Evolutionary conservation across 345 rosid genomes (phyloP).

Genomic region (Gynandropsis gynandra): DNA sequence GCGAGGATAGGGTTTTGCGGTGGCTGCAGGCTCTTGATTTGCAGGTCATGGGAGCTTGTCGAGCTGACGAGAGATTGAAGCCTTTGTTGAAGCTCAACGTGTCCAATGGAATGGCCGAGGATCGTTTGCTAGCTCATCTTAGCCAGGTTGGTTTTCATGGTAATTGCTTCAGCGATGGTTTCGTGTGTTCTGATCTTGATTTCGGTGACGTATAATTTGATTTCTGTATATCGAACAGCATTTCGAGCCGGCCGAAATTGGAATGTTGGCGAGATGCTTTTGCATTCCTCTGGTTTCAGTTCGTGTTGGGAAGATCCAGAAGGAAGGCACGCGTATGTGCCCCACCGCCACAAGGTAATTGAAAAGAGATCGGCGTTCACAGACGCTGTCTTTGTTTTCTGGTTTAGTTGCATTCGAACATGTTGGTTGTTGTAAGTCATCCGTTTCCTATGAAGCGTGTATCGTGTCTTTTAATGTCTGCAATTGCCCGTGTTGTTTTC

Average conservation of each 20-base stretch:
- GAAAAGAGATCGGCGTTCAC: background rate
- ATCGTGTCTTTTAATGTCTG: too few species aligned
- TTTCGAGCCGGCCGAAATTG: slow-evolving; percentile 87
- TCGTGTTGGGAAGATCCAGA: slow-evolving; percentile 81
- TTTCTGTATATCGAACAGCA: slow-evolving; percentile 40
- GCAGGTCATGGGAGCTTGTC: slow-evolving; percentile 91
- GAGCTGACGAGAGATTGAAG: slow-evolving; percentile 93
- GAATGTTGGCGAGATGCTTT: slow-evolving; percentile 88
- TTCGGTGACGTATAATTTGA: background rate
- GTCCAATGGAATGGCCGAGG: slow-evolving; percentile 63
- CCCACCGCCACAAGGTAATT: slow-evolving; percentile 75
- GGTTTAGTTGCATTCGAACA: background rate
- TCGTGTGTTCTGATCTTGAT: background rate
- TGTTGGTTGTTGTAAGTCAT: background rate
- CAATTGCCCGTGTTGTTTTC: background rate
- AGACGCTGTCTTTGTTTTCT: slow-evolving; percentile 4
- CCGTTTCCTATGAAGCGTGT: background rate
- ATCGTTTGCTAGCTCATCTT: slow-evolving; percentile 67
- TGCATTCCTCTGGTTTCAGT: slow-evolving; percentile 87
- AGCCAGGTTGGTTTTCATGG: slow-evolving; percentile 48
- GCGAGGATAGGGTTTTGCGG: slow-evolving; percentile 67
- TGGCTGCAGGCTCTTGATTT: slow-evolving; percentile 91
- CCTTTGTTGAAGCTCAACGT: slow-evolving; percentile 74
- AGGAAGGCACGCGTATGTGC: slow-evolving; percentile 54
- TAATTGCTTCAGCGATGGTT: background rate